Conservation (phyloP, 306 rosid species). For the Prunus padus region DNA sequence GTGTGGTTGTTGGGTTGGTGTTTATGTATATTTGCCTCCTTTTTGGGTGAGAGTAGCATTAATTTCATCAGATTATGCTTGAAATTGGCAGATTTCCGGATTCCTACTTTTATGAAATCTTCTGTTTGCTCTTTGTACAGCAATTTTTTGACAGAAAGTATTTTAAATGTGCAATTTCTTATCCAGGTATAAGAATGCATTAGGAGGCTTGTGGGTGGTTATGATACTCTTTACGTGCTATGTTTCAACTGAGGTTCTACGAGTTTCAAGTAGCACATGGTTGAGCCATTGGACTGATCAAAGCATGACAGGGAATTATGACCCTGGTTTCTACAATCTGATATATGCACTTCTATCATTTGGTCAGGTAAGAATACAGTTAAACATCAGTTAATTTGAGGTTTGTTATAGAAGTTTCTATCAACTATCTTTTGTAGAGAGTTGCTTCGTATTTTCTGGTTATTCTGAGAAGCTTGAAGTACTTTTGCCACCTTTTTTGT, state of each 20-base stretch:
- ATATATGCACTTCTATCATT: conserved; percentile 72
- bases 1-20: background rate
- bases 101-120: conserved; percentile 2
- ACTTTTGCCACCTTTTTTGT: background rate
- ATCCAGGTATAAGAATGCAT: conserved; percentile 69
- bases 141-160: background rate
- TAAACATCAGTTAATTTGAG: background rate
- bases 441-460: background rate
- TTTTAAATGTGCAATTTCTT: background rate
- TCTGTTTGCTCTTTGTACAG: background rate
- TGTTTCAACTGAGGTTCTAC: conserved; percentile 62
- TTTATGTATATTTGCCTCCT: background rate
- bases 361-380: conserved; percentile 60
- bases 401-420: conserved; percentile 40
- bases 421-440: conserved; percentile 22
- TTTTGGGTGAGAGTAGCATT: background rate
- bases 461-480: background rate
- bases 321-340: conserved; percentile 60
- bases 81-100: background rate
- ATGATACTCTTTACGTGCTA: conserved; percentile 65
- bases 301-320: conserved; percentile 34
- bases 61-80: background rate
- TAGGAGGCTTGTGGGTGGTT: conserved; percentile 88
- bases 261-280: conserved; percentile 93
- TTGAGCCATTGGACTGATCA: conserved; percentile 80